Evolutionary conservation across 768 basidiomycete species (phyloP).

Genomic region (Tulasnella sp.): DNA sequence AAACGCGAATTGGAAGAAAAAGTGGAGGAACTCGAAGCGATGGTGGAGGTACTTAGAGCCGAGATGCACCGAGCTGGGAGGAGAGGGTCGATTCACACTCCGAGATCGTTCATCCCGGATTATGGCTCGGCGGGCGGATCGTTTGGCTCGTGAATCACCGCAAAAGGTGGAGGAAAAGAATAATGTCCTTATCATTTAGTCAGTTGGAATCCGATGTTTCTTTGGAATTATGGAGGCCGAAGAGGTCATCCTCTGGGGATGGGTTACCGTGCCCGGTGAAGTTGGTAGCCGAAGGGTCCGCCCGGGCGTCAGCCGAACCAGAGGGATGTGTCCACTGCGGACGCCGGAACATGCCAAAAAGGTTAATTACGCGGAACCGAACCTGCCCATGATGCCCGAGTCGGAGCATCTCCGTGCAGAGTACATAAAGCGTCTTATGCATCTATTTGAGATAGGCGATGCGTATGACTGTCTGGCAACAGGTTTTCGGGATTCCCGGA

Average conservation of each 20-base stretch:
- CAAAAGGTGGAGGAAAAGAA: not conserved
- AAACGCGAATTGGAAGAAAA: slow-evolving; percentile 55
- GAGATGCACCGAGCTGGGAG: slow-evolving; percentile 23
- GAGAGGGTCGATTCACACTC: slow-evolving; percentile 8
- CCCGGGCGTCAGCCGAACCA: too few species aligned
- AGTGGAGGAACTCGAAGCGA: slow-evolving; percentile 63
- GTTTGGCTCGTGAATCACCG: not conserved
- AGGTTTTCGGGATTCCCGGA: too few species aligned
- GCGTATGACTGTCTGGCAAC: too few species aligned
- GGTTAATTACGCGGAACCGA: not conserved
- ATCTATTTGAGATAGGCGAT: too few species aligned
- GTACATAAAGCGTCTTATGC: too few species aligned
- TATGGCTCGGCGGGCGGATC: not conserved
- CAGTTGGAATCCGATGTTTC: not conserved
- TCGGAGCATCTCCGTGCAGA: too few species aligned
- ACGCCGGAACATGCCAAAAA: not conserved
- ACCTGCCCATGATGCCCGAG: too few species aligned
- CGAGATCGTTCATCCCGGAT: slow-evolving; percentile 3
- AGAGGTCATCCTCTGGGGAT: not conserved
- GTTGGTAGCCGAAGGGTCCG: not conserved
- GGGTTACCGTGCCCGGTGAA: not conserved
- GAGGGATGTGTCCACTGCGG: not conserved
- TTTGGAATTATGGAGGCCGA: not conserved
- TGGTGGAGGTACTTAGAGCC: slow-evolving; percentile 50
- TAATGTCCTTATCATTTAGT: not conserved